phyloP scores from a whole-genome alignment of 352 stramenopile species.

The Phytophthora sojae region DNA sequence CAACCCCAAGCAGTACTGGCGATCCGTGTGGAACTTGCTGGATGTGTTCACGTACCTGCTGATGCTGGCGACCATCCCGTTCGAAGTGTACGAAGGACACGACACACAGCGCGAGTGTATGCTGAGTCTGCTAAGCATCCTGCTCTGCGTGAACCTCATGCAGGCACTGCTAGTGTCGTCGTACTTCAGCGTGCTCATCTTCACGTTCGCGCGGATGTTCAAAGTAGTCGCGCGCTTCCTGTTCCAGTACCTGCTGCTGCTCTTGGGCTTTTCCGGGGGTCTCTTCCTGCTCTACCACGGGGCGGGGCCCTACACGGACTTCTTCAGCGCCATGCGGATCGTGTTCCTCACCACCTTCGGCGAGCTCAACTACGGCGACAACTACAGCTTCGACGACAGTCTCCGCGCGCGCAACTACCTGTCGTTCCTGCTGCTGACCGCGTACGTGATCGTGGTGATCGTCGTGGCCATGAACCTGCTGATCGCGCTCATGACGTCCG shows the following conservation, averaged over 20 bases:
- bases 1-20: slow-evolving; percentile 53
- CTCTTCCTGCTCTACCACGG: slow-evolving; percentile 62
- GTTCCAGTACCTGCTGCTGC: slow-evolving; percentile 59
- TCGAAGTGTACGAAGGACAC: slow-evolving; percentile 48
- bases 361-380: slow-evolving; percentile 64
- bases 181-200: slow-evolving; percentile 70
- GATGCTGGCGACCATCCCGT: slow-evolving; percentile 54
- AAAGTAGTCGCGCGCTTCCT: slow-evolving; percentile 60
- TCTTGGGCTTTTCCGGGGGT: slow-evolving; percentile 56
- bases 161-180: slow-evolving; percentile 61
- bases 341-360: slow-evolving; percentile 70
- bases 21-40: slow-evolving; percentile 62
- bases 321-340: slow-evolving; percentile 56
- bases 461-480: slow-evolving; percentile 66
- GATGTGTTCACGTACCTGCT: slow-evolving; percentile 61
- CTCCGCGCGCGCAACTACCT: slow-evolving; percentile 49
- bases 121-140: slow-evolving; percentile 57
- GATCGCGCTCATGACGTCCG: slow-evolving; percentile 65
- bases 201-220: slow-evolving; percentile 74
- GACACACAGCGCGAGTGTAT: slow-evolving; percentile 56
- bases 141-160: slow-evolving; percentile 66
- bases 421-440: slow-evolving; percentile 51
- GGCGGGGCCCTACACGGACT: slow-evolving; percentile 47
- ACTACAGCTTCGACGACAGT: slow-evolving; percentile 53
- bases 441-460: slow-evolving; percentile 64